Percentiles rank a stretch among this genome's conserved stretches.
phyloP scores from a whole-genome alignment of 768 basidiomycete genomes.

The Russula sp. region DNA sequence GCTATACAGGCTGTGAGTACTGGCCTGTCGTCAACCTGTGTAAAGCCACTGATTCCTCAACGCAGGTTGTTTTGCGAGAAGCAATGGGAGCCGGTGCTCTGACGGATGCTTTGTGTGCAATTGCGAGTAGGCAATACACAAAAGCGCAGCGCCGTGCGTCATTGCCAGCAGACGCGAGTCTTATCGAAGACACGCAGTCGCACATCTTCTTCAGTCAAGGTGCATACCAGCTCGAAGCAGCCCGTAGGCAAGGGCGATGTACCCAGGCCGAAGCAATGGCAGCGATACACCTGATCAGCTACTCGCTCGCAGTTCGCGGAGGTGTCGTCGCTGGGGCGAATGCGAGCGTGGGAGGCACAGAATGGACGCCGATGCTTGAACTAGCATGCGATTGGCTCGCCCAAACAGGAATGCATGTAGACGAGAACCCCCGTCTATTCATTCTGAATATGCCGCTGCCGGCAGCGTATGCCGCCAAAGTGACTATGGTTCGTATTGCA shows the following conservation, averaged over 20 bases:
- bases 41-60: slow-evolving; percentile 2
- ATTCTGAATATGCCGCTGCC: slow-evolving; percentile 48
- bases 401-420: slow-evolving; percentile 52
- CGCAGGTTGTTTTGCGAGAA: slow-evolving; percentile 13
- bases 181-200: slow-evolving; percentile 13
- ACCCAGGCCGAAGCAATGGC: slow-evolving; percentile 68
- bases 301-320: slow-evolving; percentile 38
- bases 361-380: slow-evolving; percentile 65
- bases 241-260: slow-evolving; percentile 18
- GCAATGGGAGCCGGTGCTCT: slow-evolving; percentile 13
- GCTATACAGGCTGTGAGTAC: slow-evolving; percentile 56
- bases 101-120: slow-evolving; percentile 19
- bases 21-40: not conserved
- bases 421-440: slow-evolving; percentile 56
- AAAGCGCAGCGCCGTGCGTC: slow-evolving; percentile 16
- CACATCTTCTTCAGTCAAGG: slow-evolving; percentile 21
- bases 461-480: slow-evolving; percentile 57
- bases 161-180: not conserved
- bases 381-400: slow-evolving; percentile 72
- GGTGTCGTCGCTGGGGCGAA: slow-evolving; percentile 38
- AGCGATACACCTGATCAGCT: slow-evolving; percentile 68
- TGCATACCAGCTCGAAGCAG: slow-evolving; percentile 17
- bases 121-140: slow-evolving; percentile 17
- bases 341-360: slow-evolving; percentile 40
- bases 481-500: slow-evolving; percentile 54